These are phyloP conservation scores for Aurifilum marmelostoma DNA, from an alignment of 2,329 filamentous ascomycete species.

Conservation along the genomic window DNA sequence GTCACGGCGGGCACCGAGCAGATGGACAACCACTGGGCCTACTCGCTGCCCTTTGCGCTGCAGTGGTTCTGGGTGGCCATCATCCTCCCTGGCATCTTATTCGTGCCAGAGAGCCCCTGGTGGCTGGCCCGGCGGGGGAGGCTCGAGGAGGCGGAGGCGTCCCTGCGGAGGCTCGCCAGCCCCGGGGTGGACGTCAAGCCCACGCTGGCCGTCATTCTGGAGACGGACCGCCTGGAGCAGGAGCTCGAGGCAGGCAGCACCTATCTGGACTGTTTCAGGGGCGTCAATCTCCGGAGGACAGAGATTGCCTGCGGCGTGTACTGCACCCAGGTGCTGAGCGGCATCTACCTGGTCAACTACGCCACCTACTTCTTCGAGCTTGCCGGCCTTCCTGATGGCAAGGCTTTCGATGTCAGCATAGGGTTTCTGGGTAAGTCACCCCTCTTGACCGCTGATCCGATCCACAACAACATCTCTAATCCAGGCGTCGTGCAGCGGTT, in stretches of 20 bases:
- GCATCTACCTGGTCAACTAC: slow-evolving; percentile 67
- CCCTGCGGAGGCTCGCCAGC: slow-evolving; percentile 49
- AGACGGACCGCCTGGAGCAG: slow-evolving; percentile 61
- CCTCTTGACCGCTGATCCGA: not conserved
- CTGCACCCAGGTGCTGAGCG: slow-evolving; percentile 66
- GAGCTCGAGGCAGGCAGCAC: slow-evolving; percentile 52
- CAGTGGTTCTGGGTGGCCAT: slow-evolving; percentile 55
- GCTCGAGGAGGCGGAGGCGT: slow-evolving; percentile 44
- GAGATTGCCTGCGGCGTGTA: slow-evolving; percentile 64
- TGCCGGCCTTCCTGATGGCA: slow-evolving; percentile 53
- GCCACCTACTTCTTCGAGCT: slow-evolving; percentile 65
- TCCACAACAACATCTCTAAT: slow-evolving; percentile 28
- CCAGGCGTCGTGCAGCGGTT: slow-evolving; percentile 39
- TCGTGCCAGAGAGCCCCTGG: slow-evolving; percentile 55
- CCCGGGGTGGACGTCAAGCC: slow-evolving; percentile 50
- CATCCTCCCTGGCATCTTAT: slow-evolving; percentile 49
- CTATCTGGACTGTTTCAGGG: slow-evolving; percentile 55
- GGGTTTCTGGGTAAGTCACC: slow-evolving; percentile 47
- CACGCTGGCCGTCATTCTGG: slow-evolving; percentile 58
- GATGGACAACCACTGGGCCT: slow-evolving; percentile 51
- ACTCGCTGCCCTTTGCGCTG: slow-evolving; percentile 52
- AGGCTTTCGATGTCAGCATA: slow-evolving; percentile 60
- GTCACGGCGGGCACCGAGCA: slow-evolving; percentile 48
- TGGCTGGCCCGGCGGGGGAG: slow-evolving; percentile 51
- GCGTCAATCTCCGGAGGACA: slow-evolving; percentile 54